Conservation (phyloP, 257 asterid genomes). For the Orobanche coerulescens region DNA sequence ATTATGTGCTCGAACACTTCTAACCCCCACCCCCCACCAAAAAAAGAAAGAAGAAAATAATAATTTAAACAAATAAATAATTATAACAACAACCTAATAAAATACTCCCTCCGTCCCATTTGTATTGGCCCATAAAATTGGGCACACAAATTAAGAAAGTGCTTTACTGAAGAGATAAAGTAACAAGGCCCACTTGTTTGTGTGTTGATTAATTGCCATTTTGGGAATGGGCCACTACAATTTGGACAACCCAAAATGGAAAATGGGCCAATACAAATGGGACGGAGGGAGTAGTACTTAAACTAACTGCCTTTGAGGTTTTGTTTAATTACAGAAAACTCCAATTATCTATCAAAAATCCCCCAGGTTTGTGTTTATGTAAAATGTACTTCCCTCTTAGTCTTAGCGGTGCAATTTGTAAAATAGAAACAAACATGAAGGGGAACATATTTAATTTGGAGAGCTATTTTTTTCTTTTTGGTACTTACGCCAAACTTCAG, state of each 20-base stretch:
- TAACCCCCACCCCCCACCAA: neutral
- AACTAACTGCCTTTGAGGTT: no score
- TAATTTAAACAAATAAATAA: neutral
- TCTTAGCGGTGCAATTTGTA: neutral
- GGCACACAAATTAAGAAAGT: no score
- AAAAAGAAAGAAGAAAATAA: neutral
- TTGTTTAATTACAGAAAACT: no score
- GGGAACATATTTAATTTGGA: neutral
- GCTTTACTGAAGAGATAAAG: no score
- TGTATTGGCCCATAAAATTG: no score
- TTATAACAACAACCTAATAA: neutral
- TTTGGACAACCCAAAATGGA: no score
- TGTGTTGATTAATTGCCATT: no score
- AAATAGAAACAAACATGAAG: neutral
- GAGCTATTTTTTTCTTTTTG: neutral
- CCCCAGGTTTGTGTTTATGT: neutral
- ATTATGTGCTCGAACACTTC: neutral
- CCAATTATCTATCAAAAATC: neutral
- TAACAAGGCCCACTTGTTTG: no score
- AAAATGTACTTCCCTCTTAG: neutral
- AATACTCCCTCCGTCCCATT: no score
- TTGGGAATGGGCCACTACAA: no score
- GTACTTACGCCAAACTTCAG: neutral
- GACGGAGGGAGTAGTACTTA: no score
- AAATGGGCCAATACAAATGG: no score